Base-by-base conservation (phyloP, 2,329 filamentous ascomycete genomes). In the Ilyonectria destructans region DNA sequence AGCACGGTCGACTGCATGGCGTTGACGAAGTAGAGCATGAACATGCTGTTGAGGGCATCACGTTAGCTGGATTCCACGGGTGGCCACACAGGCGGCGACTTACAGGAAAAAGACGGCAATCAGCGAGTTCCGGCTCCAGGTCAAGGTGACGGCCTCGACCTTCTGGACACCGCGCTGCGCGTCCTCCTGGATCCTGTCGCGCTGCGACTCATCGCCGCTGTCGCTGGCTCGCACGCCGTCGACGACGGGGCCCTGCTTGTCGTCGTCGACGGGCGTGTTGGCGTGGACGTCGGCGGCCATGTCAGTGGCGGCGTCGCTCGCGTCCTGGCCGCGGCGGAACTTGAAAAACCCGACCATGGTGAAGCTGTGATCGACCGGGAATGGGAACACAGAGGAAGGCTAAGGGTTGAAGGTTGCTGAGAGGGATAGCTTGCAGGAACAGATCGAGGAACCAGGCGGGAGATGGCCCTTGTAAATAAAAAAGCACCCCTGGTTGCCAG, bases 21-120 rank as follows among this genome's bases (percentile, higher is more conserved):
- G 55, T 88, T 86, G 74, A 85, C 82, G 48, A 88, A 83, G 75
- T 85, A 85, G 54, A 88, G 80, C 3, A 87, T 69, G 77, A 83
- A 89, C 68, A 89, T 79, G 12, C 78, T 79, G 37, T 40, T 17
- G 43, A 56, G 6, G 12, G 7, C 46, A 57, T 52, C 31, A 31
- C 52, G 51, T 70, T 46, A 62, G 58, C 49, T 10, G 29, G n/a
- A 10, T 33, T 35, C 12, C 15, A 52, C n/a, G 6, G 45, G 23
- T 13, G 29, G 17, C 40, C 3, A 26, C 10, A 23, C 19, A 4
- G 12, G n/a, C 7, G 9, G 26, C 7, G 23, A 74, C 78, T 6
- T 72, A 82, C 81, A 77, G 71, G 62, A 78, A 33, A 10, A 84
- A 84, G 19, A 75, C 68, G 7, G 65, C 63, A n/a, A 69, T 62